These are phyloP conservation scores for Aspergillus quadricinctus DNA, from an alignment of 2,329 filamentous ascomycete genomes.

Conservation along the genomic window DNA sequence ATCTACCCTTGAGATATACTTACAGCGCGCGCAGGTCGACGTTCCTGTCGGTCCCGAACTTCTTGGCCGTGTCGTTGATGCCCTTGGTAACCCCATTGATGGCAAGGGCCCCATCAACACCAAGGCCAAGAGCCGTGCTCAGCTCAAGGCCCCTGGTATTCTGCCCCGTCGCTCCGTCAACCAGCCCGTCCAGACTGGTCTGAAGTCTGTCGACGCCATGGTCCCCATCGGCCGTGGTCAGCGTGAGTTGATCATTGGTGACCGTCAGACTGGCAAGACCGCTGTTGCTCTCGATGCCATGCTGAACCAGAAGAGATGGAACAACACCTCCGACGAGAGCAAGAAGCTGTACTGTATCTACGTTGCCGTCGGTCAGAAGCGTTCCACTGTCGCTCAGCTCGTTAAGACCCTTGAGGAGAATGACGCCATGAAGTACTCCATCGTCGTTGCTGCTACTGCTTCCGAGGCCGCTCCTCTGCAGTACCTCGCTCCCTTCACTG, in stretches of 20 bases:
- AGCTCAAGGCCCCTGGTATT: slow-evolving; percentile 98
- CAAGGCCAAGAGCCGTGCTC: slow-evolving; percentile 88
- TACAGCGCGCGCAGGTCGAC: slow-evolving; percentile 64
- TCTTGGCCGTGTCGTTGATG: slow-evolving; percentile 97
- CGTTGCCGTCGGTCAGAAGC: slow-evolving; percentile 98
- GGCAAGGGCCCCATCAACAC: slow-evolving; percentile 97
- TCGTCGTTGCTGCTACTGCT: slow-evolving; percentile 91
- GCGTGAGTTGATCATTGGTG: slow-evolving; percentile 99
- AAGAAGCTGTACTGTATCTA: slow-evolving; percentile 99
- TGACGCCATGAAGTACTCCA: slow-evolving; percentile 97
- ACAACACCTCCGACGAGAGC: slow-evolving; percentile 75
- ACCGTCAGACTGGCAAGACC: slow-evolving; percentile 99
- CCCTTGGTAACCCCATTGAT: slow-evolving; percentile 98
- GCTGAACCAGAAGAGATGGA: slow-evolving; percentile 99
- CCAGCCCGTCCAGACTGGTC: slow-evolving; percentile 97
- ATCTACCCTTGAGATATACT: slow-evolving; percentile 5
- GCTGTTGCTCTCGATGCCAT: slow-evolving; percentile 97
- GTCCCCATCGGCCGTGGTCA: slow-evolving; percentile 99
- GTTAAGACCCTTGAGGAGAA: slow-evolving; percentile 99
- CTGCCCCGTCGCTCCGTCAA: slow-evolving; percentile 95
- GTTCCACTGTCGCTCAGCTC: slow-evolving; percentile 97
- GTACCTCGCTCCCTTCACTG: slow-evolving; percentile 92
- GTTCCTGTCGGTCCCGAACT: slow-evolving; percentile 89
- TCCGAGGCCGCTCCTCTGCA: slow-evolving; percentile 95
- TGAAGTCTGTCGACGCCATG: slow-evolving; percentile 99